Base-by-base conservation (phyloP, 805 yeast species). In the Barnettozyma pratensis region DNA sequence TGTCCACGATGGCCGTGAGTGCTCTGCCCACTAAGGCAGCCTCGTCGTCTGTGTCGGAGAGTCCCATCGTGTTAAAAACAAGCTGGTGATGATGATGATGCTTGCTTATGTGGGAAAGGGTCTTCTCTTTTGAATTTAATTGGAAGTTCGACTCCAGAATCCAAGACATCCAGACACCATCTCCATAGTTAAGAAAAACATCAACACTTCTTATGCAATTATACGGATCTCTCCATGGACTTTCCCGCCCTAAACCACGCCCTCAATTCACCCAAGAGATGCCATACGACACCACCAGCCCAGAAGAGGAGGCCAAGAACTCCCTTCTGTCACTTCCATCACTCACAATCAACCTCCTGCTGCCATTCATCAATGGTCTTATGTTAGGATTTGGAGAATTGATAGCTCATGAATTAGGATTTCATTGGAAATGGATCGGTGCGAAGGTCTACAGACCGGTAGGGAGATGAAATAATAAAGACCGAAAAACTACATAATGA, bases 311-410 rank as follows among this genome's bases (percentile, higher is more conserved):
- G 19, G 25, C 11, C 9, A 38, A 38, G 28, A n/a, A 9, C 14
- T 28, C 39, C 12, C 19, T 39, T 7, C 25, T 39, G 3, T 45
- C 47, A 2, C 26, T 31, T 4, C 14, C 43, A 1, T 58, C 60
- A n/a, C 68, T 85, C 26, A 76, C 90, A 2, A 80, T 92, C 53
- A 92, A 92, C 57, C 67, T 92, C 56, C 62, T 90, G 2, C 68
- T 92, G 41, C 98, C 98, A 3, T 90, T 92, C 60, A 73, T 92
- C 56, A 92, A 92, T 60, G 98, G 98, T 7, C 72, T 92, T 67
- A 91, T 91, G 96, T 76, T 92, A 44, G 98, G 98, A 0, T 89
- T 92, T 64, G 98, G 98, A 2, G 98, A 92, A 70, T 82, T 92
- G 25, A 71, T 88, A 50, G 98, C 98, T 7, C 97, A 91, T 63